Evolutionary conservation across 2,329 filamentous ascomycete species (phyloP), one percentile per base, ranked within the genome.

Genomic region (Cercospora brassicicola): DNA sequence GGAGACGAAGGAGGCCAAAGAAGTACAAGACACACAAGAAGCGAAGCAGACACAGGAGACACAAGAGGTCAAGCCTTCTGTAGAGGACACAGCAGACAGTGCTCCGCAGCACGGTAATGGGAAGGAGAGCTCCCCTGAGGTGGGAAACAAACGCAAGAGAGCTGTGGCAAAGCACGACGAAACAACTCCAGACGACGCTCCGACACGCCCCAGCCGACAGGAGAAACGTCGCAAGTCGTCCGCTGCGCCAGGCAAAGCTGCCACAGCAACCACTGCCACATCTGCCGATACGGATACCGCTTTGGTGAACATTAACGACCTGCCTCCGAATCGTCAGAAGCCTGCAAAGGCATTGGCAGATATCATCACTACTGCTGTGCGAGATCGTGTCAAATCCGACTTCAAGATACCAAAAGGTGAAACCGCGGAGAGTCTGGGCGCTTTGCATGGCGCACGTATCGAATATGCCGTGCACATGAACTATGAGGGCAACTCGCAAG

Each of bases 381-480:
- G 85, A n/a, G 79, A 84, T 39, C 88, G 91, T 36, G 86, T 90
- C 71, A 91, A 92, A 78, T 86, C 87, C 15, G 69, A 87, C 9
- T 89, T 90, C 73, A 81, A 83, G 28, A 81, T 93, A 18, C 85
- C 89, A 1, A 85, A 89, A 61, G 90, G 87, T 57, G 84, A 88
- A 65, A 88, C 87, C 0, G 83, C 87, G 13, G 88, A 90, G 59
- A 84, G 85, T 9, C 82, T 91, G 67, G 89, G 90, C 10, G 89
- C 91, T 76, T 86, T 86, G 23, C 85, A 94, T 56, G 91, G 91
- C 13, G 82, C 97, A 28, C 87, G 92, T 71, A 90, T 98, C 69
- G 94, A 97, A 81, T 88, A 92, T 74, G 84, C 87, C 68, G 81
- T 89, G 67, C 85, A 86, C 77, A 81, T 84, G 73, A 84, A 84